Percentiles rank a stretch among this genome's conserved stretches.
Evolutionary conservation across 2,329 filamentous ascomycete genomes (phyloP).

Genomic region (Ambrosiella xylebori): DNA sequence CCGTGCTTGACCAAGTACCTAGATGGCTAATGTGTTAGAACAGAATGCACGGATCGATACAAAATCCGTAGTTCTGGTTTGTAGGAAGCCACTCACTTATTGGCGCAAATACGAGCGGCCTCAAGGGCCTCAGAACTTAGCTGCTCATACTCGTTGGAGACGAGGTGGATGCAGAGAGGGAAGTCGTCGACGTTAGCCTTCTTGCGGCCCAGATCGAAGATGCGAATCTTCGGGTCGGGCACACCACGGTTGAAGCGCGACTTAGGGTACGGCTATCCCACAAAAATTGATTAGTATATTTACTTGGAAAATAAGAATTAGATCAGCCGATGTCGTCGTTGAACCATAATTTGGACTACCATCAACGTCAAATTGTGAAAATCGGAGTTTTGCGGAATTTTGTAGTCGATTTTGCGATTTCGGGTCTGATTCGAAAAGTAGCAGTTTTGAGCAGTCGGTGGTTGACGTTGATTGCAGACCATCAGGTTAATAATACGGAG

Average conservation of each 20-base stretch:
- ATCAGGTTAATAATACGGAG: too few relatives aligned
- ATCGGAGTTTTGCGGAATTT: neutral
- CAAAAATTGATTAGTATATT: constrained; percentile 14
- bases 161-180: constrained; percentile 96
- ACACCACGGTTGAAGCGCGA: constrained; percentile 99
- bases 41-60: too few relatives aligned
- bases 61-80: too few relatives aligned
- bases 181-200: constrained; percentile 98
- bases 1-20: constrained; percentile 52
- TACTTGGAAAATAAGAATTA: neutral
- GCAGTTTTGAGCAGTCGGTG: too few relatives aligned
- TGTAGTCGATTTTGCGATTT: neutral
- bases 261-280: constrained; percentile 79
- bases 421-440: too few relatives aligned
- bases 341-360: neutral
- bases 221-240: constrained; percentile 67
- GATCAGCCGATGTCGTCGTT: neutral
- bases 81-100: constrained; percentile 45
- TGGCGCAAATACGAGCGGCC: constrained; percentile 99
- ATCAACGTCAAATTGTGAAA: neutral
- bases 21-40: neutral
- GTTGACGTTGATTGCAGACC: too few relatives aligned
- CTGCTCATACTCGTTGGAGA: constrained; percentile 99
- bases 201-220: constrained; percentile 99
- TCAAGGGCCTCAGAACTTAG: constrained; percentile 98